These are phyloP conservation scores for Arthrobotrys iridis DNA, from an alignment of 2,329 filamentous ascomycete genomes.

Conservation along the genomic window DNA sequence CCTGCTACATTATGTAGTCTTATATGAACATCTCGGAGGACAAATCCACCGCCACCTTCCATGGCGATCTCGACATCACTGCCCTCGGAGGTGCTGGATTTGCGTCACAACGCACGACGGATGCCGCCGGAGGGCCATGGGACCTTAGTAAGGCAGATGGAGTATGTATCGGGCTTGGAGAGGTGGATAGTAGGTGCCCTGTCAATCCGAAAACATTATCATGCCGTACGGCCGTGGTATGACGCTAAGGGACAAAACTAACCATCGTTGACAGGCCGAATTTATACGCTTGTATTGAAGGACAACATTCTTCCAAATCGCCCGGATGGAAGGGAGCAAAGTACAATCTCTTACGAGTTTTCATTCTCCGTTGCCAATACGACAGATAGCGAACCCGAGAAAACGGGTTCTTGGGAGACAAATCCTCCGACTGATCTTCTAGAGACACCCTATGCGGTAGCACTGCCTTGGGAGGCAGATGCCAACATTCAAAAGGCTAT, in stretches of 20 bases:
- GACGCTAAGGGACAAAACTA: background rate
- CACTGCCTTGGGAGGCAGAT: background rate
- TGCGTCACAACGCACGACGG: constrained; percentile 76
- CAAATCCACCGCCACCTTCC: constrained; percentile 66
- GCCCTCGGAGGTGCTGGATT: constrained; percentile 84
- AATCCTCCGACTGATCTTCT: background rate
- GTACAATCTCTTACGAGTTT: constrained; percentile 77
- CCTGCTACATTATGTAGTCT: constrained; percentile 61
- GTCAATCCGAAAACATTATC: background rate
- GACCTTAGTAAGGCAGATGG: constrained; percentile 73
- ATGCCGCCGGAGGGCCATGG: constrained; percentile 67
- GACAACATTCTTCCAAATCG: constrained; percentile 66
- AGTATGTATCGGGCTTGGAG: constrained; percentile 43
- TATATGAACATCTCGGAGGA: constrained; percentile 63
- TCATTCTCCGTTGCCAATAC: constrained; percentile 66
- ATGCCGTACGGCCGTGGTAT: no score
- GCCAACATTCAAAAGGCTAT: background rate
- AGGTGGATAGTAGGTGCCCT: constrained; percentile 53
- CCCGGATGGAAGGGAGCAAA: constrained; percentile 75
- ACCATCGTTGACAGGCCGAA: constrained; percentile 55
- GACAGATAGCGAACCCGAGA: constrained; percentile 57
- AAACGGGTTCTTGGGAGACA: background rate
- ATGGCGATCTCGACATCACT: constrained; percentile 76
- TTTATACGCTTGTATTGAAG: constrained; percentile 79
- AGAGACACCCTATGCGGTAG: background rate